Base-by-base conservation (phyloP, 2,329 filamentous ascomycete species). In the Sporothrix curviconia region DNA sequence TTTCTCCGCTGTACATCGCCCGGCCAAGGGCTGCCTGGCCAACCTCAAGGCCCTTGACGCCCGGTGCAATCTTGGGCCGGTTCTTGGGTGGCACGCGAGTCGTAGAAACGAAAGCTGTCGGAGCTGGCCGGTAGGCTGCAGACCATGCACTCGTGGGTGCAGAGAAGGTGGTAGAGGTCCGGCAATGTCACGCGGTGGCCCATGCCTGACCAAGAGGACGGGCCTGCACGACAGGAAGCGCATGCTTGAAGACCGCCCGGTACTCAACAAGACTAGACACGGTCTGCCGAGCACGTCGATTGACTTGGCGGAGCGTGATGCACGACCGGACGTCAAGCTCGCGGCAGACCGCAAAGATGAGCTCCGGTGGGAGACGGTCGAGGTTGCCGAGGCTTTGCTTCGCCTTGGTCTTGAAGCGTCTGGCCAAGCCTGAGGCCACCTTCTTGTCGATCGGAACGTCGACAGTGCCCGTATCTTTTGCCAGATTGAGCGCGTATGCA, bases 111-210 rank as follows among this genome's bases (percentile, higher is more conserved):
- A 2, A 42, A 34, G 34, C n/a, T 12, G 47, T 52, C 53, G 7
- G 32, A 43, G 34, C 36, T 42, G 12, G 39, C 49, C 19, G 25
- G 19, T 15, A n/a, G 12, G 32, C 25, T 58, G 40, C 59, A 60
- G n/a, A 60, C 32, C 37, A 46, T 55, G 51, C 59, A 58, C 8
- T 55, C 50, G n/a, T 55, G 55, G 25, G 37, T 51, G 25, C 39
- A 52, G 24, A 60, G 51, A 1, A 58, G 30, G 4, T 22, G 24
- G 28, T 55, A 36, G 39, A 60, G 30, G 6, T 58, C 32, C 12
- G 24, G 30, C 22, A 60, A 25, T 1, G 58, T 55, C 15, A 55
- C 55, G 7, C 46, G 51, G 4, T 19, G 28, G 6, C 39, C 50
- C n/a, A 53, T 47, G 44, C 52, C 50, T 11, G 55, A 50, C 25